phyloP scores from a whole-genome alignment of 2,329 filamentous ascomycete species.

The Apiospora marii region DNA sequence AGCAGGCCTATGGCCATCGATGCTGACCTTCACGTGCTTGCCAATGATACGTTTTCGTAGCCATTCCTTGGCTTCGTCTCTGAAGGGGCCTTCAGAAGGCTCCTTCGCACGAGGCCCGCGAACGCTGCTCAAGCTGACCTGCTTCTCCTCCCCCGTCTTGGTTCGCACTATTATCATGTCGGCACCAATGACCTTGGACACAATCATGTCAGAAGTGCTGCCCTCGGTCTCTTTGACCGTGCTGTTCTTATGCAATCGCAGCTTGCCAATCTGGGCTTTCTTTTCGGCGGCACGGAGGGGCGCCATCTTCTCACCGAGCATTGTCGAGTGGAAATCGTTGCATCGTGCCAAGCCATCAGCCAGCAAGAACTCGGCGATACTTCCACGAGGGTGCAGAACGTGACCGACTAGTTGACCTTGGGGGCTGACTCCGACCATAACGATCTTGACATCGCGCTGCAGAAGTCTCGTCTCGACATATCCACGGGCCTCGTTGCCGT shows the following conservation, averaged over 20 bases:
- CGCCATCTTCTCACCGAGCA: slow-evolving; percentile 90
- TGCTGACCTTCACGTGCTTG: slow-evolving; percentile 88
- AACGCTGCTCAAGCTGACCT: slow-evolving; percentile 90
- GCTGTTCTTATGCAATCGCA: slow-evolving; percentile 83
- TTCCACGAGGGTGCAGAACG: slow-evolving; percentile 87
- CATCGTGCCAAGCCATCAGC: slow-evolving; percentile 90
- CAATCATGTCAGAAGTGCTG: slow-evolving; percentile 78
- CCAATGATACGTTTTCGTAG: slow-evolving; percentile 92
- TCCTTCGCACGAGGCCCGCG: slow-evolving; percentile 91
- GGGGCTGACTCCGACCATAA: slow-evolving; percentile 85
- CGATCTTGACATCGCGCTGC: slow-evolving; percentile 84
- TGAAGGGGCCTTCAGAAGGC: slow-evolving; percentile 85
- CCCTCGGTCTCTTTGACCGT: slow-evolving; percentile 72
- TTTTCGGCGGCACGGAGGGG: slow-evolving; percentile 86
- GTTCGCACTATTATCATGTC: slow-evolving; percentile 89
- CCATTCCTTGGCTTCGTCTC: slow-evolving; percentile 95
- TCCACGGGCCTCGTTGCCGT: slow-evolving; percentile 84
- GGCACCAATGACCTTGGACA: slow-evolving; percentile 85
- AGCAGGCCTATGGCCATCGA: slow-evolving; percentile 91
- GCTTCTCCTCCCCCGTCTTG: slow-evolving; percentile 86
- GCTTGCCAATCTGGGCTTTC: slow-evolving; percentile 77
- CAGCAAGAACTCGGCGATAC: slow-evolving; percentile 90
- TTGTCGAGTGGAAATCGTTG: slow-evolving; percentile 93
- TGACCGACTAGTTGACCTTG: slow-evolving; percentile 91
- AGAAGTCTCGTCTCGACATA: slow-evolving; percentile 88